Evolutionary conservation across 441 rosid species (phyloP).

Genomic region (Isatis lusitanica): DNA sequence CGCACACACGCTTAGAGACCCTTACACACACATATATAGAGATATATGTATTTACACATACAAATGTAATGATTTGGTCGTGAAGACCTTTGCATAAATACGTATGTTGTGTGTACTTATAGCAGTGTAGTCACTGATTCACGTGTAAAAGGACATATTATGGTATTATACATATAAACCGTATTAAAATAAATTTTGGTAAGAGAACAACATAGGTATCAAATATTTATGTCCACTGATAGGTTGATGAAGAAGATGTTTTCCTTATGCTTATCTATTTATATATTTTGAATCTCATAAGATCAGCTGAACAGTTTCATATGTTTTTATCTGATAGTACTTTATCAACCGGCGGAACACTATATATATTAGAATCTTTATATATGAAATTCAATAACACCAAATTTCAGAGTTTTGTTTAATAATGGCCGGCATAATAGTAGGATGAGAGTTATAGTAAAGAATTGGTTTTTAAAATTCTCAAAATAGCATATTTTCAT

Average conservation of each 20-base stretch:
- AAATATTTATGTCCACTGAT: no score
- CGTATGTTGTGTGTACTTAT: constrained; percentile 1
- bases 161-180: not conserved
- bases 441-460: not conserved
- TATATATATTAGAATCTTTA: no score
- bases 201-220: no score
- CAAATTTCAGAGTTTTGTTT: not conserved
- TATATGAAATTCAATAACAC: not conserved
- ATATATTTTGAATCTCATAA: no score
- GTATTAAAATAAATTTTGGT: not conserved
- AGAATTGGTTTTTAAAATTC: no score
- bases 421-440: not conserved
- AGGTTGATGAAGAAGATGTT: no score
- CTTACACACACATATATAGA: not conserved
- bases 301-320: not conserved
- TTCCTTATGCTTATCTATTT: no score
- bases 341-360: no score
- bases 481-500: no score
- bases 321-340: no score
- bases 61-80: constrained; percentile 37
- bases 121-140: constrained; percentile 23
- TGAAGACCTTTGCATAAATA: constrained; percentile 31
- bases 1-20: constrained; percentile 1
- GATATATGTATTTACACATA: constrained; percentile 10
- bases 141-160: constrained; percentile 30